A percentile compares a stretch with the other conserved stretches of the same genome.
Conservation (phyloP, 805 yeast species). For the Cyberlindnera mississippiensis region DNA sequence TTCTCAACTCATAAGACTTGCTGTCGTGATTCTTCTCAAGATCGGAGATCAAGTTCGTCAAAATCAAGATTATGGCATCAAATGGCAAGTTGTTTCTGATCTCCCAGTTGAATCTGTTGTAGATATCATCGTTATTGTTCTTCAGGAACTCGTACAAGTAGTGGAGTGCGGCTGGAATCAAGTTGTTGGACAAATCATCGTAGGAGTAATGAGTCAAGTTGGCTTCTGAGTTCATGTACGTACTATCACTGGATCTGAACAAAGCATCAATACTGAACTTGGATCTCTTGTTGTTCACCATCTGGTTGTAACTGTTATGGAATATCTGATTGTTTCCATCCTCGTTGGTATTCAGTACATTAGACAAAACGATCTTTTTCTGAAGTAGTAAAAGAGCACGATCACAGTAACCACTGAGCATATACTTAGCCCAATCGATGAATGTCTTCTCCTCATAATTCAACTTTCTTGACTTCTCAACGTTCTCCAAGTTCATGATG, state of each 20-base stretch:
- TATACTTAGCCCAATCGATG: constrained; percentile 44
- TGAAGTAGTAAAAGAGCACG: constrained; percentile 43
- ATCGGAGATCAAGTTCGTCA: constrained; percentile 51
- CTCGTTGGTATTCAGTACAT: constrained; percentile 26
- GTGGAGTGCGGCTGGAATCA: constrained; percentile 54
- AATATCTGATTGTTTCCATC: constrained; percentile 25
- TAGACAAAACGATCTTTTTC: constrained; percentile 32
- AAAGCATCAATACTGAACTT: constrained; percentile 25
- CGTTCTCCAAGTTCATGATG: constrained; percentile 37
- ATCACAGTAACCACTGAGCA: constrained; percentile 50
- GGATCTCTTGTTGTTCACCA: constrained; percentile 27
- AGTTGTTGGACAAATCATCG: constrained; percentile 47
- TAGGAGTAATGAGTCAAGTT: constrained; percentile 37
- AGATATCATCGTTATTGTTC: constrained; percentile 42
- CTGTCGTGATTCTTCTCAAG: constrained; percentile 33
- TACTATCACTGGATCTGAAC: constrained; percentile 14
- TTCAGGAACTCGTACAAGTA: constrained; percentile 52
- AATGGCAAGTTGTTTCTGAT: constrained; percentile 57
- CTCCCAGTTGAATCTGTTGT: constrained; percentile 58
- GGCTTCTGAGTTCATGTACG: constrained; percentile 12
- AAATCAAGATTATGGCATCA: constrained; percentile 50
- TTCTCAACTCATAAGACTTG: constrained; percentile 29
- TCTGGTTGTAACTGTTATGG: constrained; percentile 27
- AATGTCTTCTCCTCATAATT: constrained; percentile 37
- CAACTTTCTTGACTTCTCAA: constrained; percentile 34